Evolutionary conservation across 352 stramenopile species (phyloP).

Genomic region (Phytophthora ohioensis): DNA sequence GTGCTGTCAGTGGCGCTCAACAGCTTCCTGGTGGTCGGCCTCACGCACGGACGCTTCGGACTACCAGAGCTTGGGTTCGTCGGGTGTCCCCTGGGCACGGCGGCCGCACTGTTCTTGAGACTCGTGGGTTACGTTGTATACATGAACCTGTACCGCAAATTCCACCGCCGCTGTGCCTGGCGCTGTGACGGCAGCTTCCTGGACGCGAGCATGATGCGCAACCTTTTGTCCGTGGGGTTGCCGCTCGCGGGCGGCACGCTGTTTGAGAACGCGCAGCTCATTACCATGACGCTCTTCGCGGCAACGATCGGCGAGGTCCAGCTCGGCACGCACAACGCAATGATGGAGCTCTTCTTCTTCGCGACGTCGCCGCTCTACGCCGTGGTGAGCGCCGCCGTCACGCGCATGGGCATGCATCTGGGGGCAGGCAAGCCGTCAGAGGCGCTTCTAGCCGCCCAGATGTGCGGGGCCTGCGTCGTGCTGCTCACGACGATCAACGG

Average conservation of each 20-base stretch:
- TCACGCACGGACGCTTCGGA: slow-evolving; percentile 75
- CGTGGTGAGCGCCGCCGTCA: slow-evolving; percentile 67
- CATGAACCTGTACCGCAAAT: slow-evolving; percentile 69
- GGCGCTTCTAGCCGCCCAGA: slow-evolving; percentile 61
- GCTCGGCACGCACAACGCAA: slow-evolving; percentile 81
- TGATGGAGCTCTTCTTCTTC: slow-evolving; percentile 91
- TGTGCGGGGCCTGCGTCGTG: slow-evolving; percentile 59
- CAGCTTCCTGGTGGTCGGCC: slow-evolving; percentile 57
- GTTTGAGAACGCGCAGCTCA: slow-evolving; percentile 86
- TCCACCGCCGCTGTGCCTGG: slow-evolving; percentile 63
- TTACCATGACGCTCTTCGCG: slow-evolving; percentile 82
- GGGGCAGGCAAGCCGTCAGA: slow-evolving; percentile 50
- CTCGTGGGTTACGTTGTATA: slow-evolving; percentile 70
- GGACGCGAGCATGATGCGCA: slow-evolving; percentile 49
- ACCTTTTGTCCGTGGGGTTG: slow-evolving; percentile 59
- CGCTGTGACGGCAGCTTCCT: slow-evolving; percentile 66
- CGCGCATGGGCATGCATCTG: slow-evolving; percentile 71
- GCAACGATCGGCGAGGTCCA: slow-evolving; percentile 75
- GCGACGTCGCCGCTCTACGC: slow-evolving; percentile 80
- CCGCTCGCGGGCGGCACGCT: slow-evolving; percentile 66
- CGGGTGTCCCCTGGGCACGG: slow-evolving; percentile 77
- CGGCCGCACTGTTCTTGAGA: slow-evolving; percentile 57
- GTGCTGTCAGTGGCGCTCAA: slow-evolving; percentile 69
- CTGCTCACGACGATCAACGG: slow-evolving; percentile 57
- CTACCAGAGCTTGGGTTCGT: slow-evolving; percentile 75